Evolutionary conservation across 495 filamentous ascomycete species (phyloP).

Genomic region (Aspergillus sclerotioniger): DNA sequence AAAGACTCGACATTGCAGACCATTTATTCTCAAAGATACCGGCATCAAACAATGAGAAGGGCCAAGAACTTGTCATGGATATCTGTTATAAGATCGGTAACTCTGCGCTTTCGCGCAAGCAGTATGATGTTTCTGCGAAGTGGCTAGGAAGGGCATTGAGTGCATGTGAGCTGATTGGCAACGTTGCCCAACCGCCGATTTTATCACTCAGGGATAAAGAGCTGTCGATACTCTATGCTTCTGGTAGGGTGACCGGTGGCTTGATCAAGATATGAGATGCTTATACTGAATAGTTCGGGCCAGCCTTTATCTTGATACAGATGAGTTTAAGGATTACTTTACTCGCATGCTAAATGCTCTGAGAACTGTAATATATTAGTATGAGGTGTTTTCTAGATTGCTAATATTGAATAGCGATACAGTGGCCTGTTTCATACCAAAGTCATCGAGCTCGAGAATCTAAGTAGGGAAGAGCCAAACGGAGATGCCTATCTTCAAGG

Average conservation of each 20-base stretch:
- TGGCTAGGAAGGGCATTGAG: conserved; percentile 76
- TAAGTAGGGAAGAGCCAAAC: conserved; percentile 38
- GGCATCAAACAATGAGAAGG: conserved; percentile 31
- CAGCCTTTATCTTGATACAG: conserved; percentile 12
- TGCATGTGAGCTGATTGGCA: conserved; percentile 55
- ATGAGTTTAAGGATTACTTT: conserved; percentile 10
- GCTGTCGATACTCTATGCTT: conserved; percentile 59
- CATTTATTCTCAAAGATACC: conserved; percentile 66
- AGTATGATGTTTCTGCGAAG: conserved; percentile 55
- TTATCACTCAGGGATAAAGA: conserved; percentile 53
- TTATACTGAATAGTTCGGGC: conserved; percentile 24
- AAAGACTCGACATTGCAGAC: conserved; percentile 70
- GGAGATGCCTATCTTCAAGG: conserved; percentile 48
- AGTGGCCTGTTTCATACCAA: conserved; percentile 62
- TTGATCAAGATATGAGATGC: not conserved
- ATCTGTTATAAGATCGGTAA: conserved; percentile 71
- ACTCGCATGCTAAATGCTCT: conserved; percentile 12
- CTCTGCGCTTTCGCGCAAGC: conserved; percentile 49
- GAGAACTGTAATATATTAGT: conserved; percentile 22
- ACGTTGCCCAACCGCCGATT: conserved; percentile 50
- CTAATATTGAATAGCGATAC: conserved; percentile 41
- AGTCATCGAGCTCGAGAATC: conserved; percentile 67
- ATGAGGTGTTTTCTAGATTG: conserved; percentile 11
- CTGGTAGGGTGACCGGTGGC: conserved; percentile 12
- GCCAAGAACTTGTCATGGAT: conserved; percentile 60